phyloP scores from a whole-genome alignment of 768 basidiomycete genomes.

The Mycena latifolia region DNA sequence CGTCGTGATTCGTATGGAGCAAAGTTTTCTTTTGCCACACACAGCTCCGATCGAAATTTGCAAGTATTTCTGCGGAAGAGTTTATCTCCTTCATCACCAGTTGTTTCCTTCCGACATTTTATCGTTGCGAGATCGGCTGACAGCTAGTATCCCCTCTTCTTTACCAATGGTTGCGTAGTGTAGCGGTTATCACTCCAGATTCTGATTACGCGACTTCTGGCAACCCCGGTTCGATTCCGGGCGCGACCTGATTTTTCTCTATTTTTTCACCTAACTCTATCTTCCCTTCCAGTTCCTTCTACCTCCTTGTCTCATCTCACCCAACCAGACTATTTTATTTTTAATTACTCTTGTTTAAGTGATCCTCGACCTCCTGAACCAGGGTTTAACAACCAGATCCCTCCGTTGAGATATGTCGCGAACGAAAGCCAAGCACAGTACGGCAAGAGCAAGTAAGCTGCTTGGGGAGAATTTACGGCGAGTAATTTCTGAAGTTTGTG shows the following conservation, averaged over 20 bases:
- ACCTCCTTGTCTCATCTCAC: no score
- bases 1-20: no score
- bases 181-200: slow-evolving; percentile 41
- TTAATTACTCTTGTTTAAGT: no score
- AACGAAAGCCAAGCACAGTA: slow-evolving; percentile 77
- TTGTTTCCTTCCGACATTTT: no score
- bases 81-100: no score
- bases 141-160: no score
- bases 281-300: background rate
- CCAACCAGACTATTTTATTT: no score
- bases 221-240: slow-evolving; percentile 40
- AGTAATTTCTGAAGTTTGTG: slow-evolving; percentile 55
- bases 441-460: slow-evolving; percentile 71
- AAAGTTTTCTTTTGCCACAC: no score
- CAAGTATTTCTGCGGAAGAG: no score
- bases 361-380: no score
- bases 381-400: slow-evolving; percentile 73
- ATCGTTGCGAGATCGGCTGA: no score
- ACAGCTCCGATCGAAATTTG: no score
- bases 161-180: slow-evolving; percentile 58
- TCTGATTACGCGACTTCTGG: slow-evolving; percentile 35
- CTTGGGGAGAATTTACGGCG: slow-evolving; percentile 50
- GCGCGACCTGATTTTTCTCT: slow-evolving; percentile 29
- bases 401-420: slow-evolving; percentile 78
- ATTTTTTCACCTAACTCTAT: background rate